Evolutionary conservation across 768 basidiomycete genomes (phyloP), one percentile per base, ranked within the genome.

Genomic region (Suillus spraguei): DNA sequence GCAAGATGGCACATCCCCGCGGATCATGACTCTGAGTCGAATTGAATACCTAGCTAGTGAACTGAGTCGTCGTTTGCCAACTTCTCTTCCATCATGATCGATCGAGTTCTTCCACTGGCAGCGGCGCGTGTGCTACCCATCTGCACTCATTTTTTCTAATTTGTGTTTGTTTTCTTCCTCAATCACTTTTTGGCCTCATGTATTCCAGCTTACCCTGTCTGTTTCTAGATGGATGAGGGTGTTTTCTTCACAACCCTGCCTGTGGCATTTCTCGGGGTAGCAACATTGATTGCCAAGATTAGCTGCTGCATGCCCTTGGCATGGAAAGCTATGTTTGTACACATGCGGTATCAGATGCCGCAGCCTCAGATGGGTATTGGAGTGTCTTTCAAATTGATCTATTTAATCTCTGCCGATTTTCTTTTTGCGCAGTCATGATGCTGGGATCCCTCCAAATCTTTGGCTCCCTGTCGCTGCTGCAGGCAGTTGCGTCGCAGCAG

Each of bases 401-500:
- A 35, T 36, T 33, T 54, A 13, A 16, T 24, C 4, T 17, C 24
- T 50, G 28, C 16, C 14, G 8, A 4, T 24, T 22, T 56, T 13
- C 49, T 32, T 50, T 24, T 50, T 24, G 14, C 2, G 5, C 10
- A 1, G 22, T 55, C 22, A 38, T 8, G 36, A 56, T 56, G 54
- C 9, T 56, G 16, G 38, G 13, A 22, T 38, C 22, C 22, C 54
- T 56, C 16, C 35, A 24, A 24, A 38, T 56, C 56, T 61, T 59
- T 52, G 39, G 65, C 53, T 66, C 62, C 39, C 64, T 75, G 39
- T 68, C 67, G 46, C 46, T 69, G 2, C 32, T 74, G 53, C 62
- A 69, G 36, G 61, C 65, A 7, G 76, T 65, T 46, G 72, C 75
- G 44, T 82, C 79, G 17, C 85, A 85, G 65, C 83, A 85, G 60